Evolutionary conservation across 306 rosid species (phyloP).

Genomic region (Trichosanthes cucumerina): DNA sequence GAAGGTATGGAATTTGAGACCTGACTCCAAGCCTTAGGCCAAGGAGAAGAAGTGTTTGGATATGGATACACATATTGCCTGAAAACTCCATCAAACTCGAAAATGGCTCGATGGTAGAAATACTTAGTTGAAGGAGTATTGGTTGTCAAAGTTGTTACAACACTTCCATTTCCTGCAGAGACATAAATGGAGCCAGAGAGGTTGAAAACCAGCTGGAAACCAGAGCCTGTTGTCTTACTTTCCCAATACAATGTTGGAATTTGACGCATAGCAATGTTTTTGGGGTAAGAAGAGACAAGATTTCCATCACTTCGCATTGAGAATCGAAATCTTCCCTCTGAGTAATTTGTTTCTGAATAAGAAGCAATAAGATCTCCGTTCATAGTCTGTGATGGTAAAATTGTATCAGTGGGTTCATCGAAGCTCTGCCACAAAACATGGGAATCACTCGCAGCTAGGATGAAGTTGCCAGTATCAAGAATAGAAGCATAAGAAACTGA

Average conservation of each 20-base stretch:
- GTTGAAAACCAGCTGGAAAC: slow-evolving; percentile 19
- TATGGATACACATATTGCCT: slow-evolving; percentile 39
- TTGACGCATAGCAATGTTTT: slow-evolving; percentile 19
- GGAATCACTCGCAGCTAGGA: slow-evolving; percentile 12
- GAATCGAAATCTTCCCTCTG: slow-evolving; percentile 41
- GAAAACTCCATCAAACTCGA: slow-evolving; percentile 52
- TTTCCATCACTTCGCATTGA: not conserved
- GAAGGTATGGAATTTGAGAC: slow-evolving; percentile 2
- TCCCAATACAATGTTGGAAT: not conserved
- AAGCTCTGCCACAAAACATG: slow-evolving; percentile 41
- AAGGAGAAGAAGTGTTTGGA: not conserved
- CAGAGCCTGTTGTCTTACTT: not conserved
- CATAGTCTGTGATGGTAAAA: slow-evolving; percentile 39
- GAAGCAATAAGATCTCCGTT: slow-evolving; percentile 8
- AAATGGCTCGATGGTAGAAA: slow-evolving; percentile 40
- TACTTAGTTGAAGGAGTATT: not conserved
- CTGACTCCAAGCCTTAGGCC: slow-evolving; percentile 15
- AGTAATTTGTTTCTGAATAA: slow-evolving; percentile 25
- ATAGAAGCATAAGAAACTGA: slow-evolving; percentile 23
- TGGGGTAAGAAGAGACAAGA: slow-evolving; percentile 16
- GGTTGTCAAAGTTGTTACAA: not conserved
- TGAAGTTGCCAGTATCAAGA: slow-evolving; percentile 48
- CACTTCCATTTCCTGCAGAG: not conserved
- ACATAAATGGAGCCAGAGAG: slow-evolving; percentile 27
- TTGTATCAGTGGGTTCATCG: slow-evolving; percentile 37